Percentiles rank a stretch among this genome's conserved stretches.
These are phyloP conservation scores for Populus hybrid DNA, from an alignment of 441 rosid species.

Conservation along the genomic window DNA sequence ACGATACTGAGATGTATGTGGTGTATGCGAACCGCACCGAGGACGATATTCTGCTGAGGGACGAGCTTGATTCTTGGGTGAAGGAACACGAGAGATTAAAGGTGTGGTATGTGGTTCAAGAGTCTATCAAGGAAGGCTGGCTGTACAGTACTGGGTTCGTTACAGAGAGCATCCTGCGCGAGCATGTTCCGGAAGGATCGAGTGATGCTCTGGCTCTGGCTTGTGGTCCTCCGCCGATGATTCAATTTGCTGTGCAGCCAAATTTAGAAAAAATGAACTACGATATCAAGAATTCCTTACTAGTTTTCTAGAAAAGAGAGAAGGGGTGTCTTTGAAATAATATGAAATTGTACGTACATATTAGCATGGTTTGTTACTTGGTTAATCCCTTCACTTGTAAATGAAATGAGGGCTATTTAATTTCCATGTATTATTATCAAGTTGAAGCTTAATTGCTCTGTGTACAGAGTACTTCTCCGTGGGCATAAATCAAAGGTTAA, in stretches of 20 bases:
- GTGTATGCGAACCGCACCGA: slow-evolving; percentile 87
- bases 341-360: neutral
- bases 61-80: slow-evolving; percentile 77
- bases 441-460: neutral
- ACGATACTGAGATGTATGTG: slow-evolving; percentile 69
- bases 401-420: neutral
- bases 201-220: slow-evolving; percentile 58
- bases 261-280: slow-evolving; percentile 87
- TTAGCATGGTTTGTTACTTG: neutral
- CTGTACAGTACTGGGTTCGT: slow-evolving; percentile 63
- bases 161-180: slow-evolving; percentile 56
- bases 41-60: slow-evolving; percentile 69
- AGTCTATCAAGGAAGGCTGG: slow-evolving; percentile 66
- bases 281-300: slow-evolving; percentile 53
- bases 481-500: neutral
- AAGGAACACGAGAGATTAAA: slow-evolving; percentile 51
- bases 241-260: slow-evolving; percentile 83
- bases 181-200: slow-evolving; percentile 60
- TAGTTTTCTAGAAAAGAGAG: slow-evolving; percentile 44
- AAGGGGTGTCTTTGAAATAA: neutral
- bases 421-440: neutral
- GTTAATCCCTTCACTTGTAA: neutral
- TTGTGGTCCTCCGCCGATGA: slow-evolving; percentile 97
- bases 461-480: neutral
- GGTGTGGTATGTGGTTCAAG: slow-evolving; percentile 78